A percentile compares a stretch with the other conserved stretches of the same genome.
These are phyloP conservation scores for Coemansia umbellata DNA, from an alignment of 192 early-diverging fungal species.

Conservation along the genomic window DNA sequence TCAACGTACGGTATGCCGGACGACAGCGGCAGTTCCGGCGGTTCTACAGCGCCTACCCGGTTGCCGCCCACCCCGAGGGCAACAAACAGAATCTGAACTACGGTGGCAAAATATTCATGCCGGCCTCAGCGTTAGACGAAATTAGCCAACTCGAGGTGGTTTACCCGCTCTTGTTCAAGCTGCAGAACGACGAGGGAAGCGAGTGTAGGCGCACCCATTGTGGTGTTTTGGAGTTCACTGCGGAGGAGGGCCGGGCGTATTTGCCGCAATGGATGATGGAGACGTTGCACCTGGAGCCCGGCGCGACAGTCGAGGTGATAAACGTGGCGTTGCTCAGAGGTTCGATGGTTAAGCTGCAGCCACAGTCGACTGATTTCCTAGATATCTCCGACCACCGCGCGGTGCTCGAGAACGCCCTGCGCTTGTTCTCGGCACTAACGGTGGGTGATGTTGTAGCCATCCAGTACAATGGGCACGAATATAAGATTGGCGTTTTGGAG, in stretches of 20 bases:
- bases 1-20: background rate
- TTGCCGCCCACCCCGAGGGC: slow-evolving; percentile 19
- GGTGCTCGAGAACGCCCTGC: slow-evolving; percentile 92
- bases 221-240: slow-evolving; percentile 97
- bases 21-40: slow-evolving; percentile 29
- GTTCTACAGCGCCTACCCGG: slow-evolving; percentile 45
- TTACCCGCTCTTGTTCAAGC: slow-evolving; percentile 90
- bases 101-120: slow-evolving; percentile 52
- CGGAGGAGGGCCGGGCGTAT: slow-evolving; percentile 94
- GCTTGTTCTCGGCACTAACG: slow-evolving; percentile 89
- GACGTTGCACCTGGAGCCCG: slow-evolving; percentile 70
- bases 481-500: slow-evolving; percentile 89
- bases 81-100: slow-evolving; percentile 45
- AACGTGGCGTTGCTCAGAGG: slow-evolving; percentile 78
- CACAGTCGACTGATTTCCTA: slow-evolving; percentile 94
- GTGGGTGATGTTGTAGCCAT: slow-evolving; percentile 89
- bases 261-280: slow-evolving; percentile 99
- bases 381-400: slow-evolving; percentile 96
- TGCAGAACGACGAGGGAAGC: slow-evolving; percentile 56
- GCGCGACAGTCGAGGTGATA: slow-evolving; percentile 72
- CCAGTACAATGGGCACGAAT: slow-evolving; percentile 82
- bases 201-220: slow-evolving; percentile 68
- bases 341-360: slow-evolving; percentile 90
- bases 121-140: slow-evolving; percentile 43
- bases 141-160: slow-evolving; percentile 77